phyloP scores from a whole-genome alignment of 1,284 basidiomycete genomes.

The Singerocomus rubriflavus region DNA sequence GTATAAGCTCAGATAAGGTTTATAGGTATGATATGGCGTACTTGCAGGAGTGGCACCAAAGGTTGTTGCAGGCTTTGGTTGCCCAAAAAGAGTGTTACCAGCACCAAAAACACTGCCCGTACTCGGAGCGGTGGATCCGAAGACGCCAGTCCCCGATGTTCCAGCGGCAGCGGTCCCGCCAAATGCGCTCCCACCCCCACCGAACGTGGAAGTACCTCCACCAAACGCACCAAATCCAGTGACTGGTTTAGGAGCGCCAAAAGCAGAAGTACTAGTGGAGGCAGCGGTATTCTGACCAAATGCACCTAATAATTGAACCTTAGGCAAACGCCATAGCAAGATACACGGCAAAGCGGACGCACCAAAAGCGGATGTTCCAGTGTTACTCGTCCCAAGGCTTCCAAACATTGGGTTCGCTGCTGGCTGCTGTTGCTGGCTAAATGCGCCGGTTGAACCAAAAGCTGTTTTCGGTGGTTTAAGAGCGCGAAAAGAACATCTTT shows the following conservation, averaged over 20 bases:
- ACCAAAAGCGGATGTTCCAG: slow-evolving; percentile 58
- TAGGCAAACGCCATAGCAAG: slow-evolving; percentile 18
- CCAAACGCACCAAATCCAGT: slow-evolving; percentile 70
- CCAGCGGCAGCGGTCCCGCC: slow-evolving; percentile 24
- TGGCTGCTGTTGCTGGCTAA: slow-evolving; percentile 54
- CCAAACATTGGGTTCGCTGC: slow-evolving; percentile 81
- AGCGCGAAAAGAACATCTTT: slow-evolving; percentile 31
- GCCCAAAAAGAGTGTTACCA: slow-evolving; percentile 41
- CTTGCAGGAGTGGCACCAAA: slow-evolving; percentile 45
- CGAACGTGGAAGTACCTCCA: slow-evolving; percentile 43
- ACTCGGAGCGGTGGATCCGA: slow-evolving; percentile 40
- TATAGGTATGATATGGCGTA: slow-evolving; percentile 21
- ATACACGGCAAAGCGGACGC: slow-evolving; percentile 26
- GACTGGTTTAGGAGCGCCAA: slow-evolving; percentile 62
- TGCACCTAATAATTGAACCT: slow-evolving; percentile 41
- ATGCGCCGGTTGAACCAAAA: slow-evolving; percentile 44
- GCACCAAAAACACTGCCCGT: slow-evolving; percentile 43
- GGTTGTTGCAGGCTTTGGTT: slow-evolving; percentile 46
- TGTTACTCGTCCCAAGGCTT: slow-evolving; percentile 42
- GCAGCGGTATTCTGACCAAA: slow-evolving; percentile 51
- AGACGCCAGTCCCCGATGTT: slow-evolving; percentile 39
- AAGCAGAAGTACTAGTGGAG: slow-evolving; percentile 44
- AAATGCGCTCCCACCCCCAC: slow-evolving; percentile 34
- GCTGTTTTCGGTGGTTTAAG: slow-evolving; percentile 34
- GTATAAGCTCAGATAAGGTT: slow-evolving; percentile 12